Evolutionary conservation across 352 stramenopile species (phyloP), one percentile per base, ranked within the genome.

Genomic region (Pythium grandisporangium): DNA sequence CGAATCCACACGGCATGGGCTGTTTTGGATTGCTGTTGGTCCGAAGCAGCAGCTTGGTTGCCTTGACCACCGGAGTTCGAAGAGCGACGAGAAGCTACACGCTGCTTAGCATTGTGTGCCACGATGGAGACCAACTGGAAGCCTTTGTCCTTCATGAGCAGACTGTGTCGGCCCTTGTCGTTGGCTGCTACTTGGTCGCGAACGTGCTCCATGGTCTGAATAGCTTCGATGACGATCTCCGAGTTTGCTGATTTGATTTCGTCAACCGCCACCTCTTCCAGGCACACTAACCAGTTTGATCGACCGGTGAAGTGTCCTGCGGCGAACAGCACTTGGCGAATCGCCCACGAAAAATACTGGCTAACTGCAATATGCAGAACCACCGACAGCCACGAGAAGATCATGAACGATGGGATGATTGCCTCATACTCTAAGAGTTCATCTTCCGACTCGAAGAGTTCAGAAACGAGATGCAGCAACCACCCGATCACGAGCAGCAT

Each of bases 401-500:
- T 20, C 3, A 37, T 11, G 39, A 46, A 46, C 12, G 27, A 17
- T 17, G 27, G 25, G 0, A 46, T 17, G 5, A 46, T 7, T 5
- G 39, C 24, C n/a, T 46, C 25, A 22, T 21, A 37, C 19, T 37
- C 26, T 13, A 12, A 27, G 10, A 37, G 12, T 11, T 35, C 27
- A 10, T 35, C 21, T 8, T 37, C 17, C 3, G 14, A 16, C 8
- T 43, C 40, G n/a, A 55, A 12, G 5, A 25, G 13, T 5, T 38
- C 21, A 16, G 45, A 21, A 10, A 27, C 13, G 1, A 39, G 20
- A 23, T 50, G 32, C 21, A 51, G 38, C 3, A 16, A 34, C 23
- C 41, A 55, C 19, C 30, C 45, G n/a, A 51, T 16, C 5, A 27
- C n/a, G 27, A 55, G 35, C 35, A 55, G 19, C n/a, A 55, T n/a